These are phyloP conservation scores for Fonsecaea multimorphosa DNA, from an alignment of 2,329 filamentous ascomycete genomes.

Conservation along the genomic window DNA sequence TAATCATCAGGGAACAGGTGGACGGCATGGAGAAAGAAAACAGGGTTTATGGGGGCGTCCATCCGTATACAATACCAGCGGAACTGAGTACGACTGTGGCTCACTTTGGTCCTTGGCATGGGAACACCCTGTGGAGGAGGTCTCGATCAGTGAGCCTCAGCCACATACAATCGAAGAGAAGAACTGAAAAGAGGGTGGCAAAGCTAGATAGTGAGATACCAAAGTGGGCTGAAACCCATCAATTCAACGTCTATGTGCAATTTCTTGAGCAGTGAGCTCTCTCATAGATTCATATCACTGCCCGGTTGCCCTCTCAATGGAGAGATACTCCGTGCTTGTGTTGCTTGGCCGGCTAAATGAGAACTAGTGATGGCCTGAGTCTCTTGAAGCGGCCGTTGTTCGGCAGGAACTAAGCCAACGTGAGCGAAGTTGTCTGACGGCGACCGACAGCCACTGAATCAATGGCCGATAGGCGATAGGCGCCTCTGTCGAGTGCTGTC, in stretches of 20 bases:
- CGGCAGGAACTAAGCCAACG: not conserved
- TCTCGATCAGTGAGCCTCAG: conserved; percentile 13
- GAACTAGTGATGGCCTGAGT: no score
- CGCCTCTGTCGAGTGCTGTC: not conserved
- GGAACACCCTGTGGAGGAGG: no score
- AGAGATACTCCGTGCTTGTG: not conserved
- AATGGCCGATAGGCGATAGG: not conserved
- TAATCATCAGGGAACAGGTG: no score
- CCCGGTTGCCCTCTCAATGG: not conserved
- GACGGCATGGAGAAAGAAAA: no score
- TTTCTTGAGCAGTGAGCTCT: not conserved
- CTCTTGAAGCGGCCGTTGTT: not conserved
- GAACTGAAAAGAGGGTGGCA: not conserved
- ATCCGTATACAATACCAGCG: no score
- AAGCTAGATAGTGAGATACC: not conserved
- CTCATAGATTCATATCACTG: not conserved
- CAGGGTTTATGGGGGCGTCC: no score
- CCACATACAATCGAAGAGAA: conserved; percentile 18
- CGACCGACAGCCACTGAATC: not conserved
- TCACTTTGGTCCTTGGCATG: no score
- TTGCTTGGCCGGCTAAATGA: not conserved
- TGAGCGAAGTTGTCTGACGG: not conserved
- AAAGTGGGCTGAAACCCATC: not conserved
- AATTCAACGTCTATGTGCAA: not conserved
- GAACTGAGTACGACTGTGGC: no score